These are phyloP conservation scores for Lagenaria siceraria DNA, from an alignment of 306 rosid genomes.

Conservation along the genomic window DNA sequence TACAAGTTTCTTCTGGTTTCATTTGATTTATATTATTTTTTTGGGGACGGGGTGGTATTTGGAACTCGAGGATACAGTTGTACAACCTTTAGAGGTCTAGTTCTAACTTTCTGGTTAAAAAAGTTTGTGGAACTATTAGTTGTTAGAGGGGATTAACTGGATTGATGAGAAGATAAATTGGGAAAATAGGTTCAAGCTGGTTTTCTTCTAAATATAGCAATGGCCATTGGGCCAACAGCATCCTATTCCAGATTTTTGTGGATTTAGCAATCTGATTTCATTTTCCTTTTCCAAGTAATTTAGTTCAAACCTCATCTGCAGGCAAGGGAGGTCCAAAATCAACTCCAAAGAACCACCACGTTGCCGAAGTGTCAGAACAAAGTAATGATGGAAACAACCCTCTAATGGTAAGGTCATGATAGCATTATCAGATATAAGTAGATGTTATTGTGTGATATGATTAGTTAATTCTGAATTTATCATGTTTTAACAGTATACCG, in stretches of 20 bases:
- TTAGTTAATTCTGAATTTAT: conserved; percentile 1
- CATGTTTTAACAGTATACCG: conserved; percentile 25
- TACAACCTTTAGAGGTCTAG: background rate
- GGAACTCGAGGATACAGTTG: too few species aligned
- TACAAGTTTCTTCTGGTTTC: background rate
- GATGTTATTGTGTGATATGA: background rate
- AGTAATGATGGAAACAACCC: conserved; percentile 27
- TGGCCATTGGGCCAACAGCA: background rate
- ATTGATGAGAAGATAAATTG: background rate
- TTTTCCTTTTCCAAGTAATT: background rate
- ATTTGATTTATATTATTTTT: background rate
- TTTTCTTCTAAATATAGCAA: background rate
- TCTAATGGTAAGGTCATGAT: conserved; percentile 27
- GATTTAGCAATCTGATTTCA: background rate
- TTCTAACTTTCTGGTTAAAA: background rate
- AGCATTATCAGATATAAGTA: background rate
- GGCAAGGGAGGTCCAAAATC: conserved; percentile 17
- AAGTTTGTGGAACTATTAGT: background rate
- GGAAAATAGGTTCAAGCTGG: background rate
- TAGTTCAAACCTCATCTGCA: background rate
- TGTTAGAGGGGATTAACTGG: background rate
- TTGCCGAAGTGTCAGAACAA: conserved; percentile 16
- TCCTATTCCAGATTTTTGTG: background rate
- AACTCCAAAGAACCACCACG: background rate
- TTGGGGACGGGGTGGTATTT: too few species aligned